Evolutionary conservation across 2,329 filamentous ascomycete species (phyloP).

Genomic region (Ophiostoma sp.): DNA sequence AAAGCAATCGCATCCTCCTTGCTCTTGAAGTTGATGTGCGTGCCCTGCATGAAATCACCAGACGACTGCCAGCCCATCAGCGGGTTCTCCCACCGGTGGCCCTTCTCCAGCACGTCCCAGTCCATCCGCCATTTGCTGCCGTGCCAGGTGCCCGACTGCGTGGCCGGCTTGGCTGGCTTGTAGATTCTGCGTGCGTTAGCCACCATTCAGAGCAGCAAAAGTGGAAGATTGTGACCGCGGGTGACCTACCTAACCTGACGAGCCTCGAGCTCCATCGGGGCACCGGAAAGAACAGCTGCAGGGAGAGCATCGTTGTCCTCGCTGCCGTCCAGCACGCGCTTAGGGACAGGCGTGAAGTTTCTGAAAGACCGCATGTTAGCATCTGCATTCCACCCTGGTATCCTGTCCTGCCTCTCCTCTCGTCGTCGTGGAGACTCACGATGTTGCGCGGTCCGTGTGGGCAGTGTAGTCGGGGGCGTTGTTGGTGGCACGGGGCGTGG

Average conservation of each 20-base stretch:
- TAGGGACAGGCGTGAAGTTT: conserved; percentile 86
- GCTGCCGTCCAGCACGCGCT: conserved; percentile 85
- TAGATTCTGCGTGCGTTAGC: conserved; percentile 68
- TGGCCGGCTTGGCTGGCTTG: conserved; percentile 87
- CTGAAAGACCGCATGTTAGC: conserved; percentile 47
- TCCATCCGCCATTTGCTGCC: conserved; percentile 92
- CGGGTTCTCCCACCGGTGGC: conserved; percentile 97
- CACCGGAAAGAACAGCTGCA: conserved; percentile 85
- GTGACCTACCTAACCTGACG: conserved; percentile 80
- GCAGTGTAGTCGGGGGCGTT: conserved; percentile 82
- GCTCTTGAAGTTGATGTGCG: conserved; percentile 81
- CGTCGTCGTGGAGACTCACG: conserved; percentile 59
- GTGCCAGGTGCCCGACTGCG: conserved; percentile 89
- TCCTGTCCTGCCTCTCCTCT: not conserved
- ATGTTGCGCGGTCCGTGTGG: conserved; percentile 83
- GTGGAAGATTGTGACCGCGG: not conserved
- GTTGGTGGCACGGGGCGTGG: conserved; percentile 41
- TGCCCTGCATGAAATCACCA: conserved; percentile 92
- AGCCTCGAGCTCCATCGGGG: conserved; percentile 89
- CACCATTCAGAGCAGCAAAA: too few relatives aligned
- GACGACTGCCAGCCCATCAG: conserved; percentile 99
- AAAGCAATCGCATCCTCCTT: conserved; percentile 96
- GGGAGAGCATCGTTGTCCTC: conserved; percentile 74
- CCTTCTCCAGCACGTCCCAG: conserved; percentile 91
- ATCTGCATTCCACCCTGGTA: too few relatives aligned